Base-by-base conservation (phyloP, 306 rosid species). In the Prunus mume region DNA sequence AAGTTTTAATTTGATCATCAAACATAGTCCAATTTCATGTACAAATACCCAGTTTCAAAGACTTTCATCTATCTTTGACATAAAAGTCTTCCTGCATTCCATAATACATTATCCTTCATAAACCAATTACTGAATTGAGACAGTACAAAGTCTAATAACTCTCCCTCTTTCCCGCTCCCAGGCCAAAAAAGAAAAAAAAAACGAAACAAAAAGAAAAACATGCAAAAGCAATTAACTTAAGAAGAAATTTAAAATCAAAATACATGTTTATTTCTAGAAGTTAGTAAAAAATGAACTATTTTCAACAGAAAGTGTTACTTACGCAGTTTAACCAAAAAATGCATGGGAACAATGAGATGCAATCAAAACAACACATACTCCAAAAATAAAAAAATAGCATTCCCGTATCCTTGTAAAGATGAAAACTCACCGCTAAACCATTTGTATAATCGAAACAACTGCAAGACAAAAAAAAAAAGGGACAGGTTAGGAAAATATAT, bases 391-490 rank as follows among this genome's bases (percentile, higher is more conserved):
- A 57, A 61, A 78, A 76, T 52, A 76, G 65, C 45, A 68, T 30
- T 63, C 57, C 15, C 72, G 25, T 76, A 25, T 45, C 69, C 67
- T 17, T 19, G 43, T 45, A 74, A 52, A 22, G 41, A 70, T 30
- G 38, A 80, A 43, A 66, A 85, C 98, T 88, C 76, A 92, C 98
- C 50, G 98, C 98, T 88, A 94, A 89, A 71, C 76, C 98, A 79
- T 94, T 94, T 45, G 98, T 92, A 72, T 94, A 92, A 88, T 94
- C 98, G 64, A 94, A 94, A 80, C 98, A 94, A 85, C 97, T 94
- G 98, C 32, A 74, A 65, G 75, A 79, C 64, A 2, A 28, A 62
- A 46, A 41, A 74, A 72, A 69, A 79, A 19, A 65, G 54, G 68
- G 32, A 71, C 51, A 20, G 14, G 50, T 85, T 72, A 85, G 81